Evolutionary conservation across 2,329 filamentous ascomycete species (phyloP).

Genomic region (Daldinia eschscholtzii): DNA sequence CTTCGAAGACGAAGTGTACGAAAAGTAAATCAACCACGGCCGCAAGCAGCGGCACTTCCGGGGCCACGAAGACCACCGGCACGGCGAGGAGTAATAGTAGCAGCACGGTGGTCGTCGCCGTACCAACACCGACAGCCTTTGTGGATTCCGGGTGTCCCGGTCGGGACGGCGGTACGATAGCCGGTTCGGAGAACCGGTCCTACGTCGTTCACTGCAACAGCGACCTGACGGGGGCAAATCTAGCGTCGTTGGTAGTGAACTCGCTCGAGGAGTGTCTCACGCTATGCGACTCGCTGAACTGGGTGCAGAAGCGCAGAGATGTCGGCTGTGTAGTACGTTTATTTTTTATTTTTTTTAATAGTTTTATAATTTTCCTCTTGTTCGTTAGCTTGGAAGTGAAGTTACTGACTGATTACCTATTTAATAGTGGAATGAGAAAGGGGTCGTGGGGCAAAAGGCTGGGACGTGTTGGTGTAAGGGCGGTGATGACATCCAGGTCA

Average conservation of each 20-base stretch:
- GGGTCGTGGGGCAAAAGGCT: conserved; percentile 11
- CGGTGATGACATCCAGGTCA: conserved; percentile 14
- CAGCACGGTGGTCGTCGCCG: neutral
- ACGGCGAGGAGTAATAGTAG: neutral
- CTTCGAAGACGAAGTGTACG: neutral
- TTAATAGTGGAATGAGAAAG: conserved; percentile 25
- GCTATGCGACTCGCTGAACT: conserved; percentile 34
- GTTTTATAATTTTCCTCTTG: no score
- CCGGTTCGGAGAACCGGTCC: neutral
- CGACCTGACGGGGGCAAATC: conserved; percentile 31
- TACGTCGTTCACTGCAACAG: conserved; percentile 28
- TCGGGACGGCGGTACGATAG: neutral
- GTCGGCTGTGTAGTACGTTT: conserved; percentile 17
- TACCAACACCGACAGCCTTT: neutral
- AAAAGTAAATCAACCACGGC: neutral
- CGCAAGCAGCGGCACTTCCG: neutral
- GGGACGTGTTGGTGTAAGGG: conserved; percentile 37
- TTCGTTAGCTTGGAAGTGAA: neutral
- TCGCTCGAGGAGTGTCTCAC: conserved; percentile 30
- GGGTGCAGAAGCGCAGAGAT: conserved; percentile 20
- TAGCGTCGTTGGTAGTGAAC: conserved; percentile 15
- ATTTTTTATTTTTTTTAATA: neutral
- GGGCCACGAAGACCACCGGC: neutral
- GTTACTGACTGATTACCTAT: neutral
- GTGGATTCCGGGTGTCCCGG: neutral